Base-by-base conservation (phyloP, 371 early-diverging fungal species). In the Cokeromyces recurvatus region DNA sequence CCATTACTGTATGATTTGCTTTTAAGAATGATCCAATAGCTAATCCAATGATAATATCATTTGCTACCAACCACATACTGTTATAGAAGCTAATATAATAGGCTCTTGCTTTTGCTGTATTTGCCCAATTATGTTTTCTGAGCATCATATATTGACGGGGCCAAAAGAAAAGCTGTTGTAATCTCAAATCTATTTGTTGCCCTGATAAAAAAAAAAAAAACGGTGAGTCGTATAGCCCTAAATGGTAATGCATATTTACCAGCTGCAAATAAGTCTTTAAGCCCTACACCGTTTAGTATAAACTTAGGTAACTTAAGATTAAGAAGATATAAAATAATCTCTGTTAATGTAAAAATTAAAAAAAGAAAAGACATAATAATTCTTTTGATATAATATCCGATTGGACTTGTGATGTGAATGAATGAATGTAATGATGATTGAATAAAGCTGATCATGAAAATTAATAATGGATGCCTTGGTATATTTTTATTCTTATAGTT, bases 61-160 rank as follows among this genome's bases (percentile, higher is more conserved):
- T 90, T 0, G 89, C 89, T 8, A 91, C 84, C n/a, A 94, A 82
- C 94, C 96, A 97, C 67, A 92, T 85, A 44, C 89, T 89, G 65
- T 95, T 95, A 69, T 92, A 92, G 57, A 95, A 94, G 43, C 92
- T 90, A 8, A 90, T 90, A 48, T 92, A 90, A 48, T 86, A 86
- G 2, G 90, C 91, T 52, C 86, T 81, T 38, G 82, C 81, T 16
- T 78, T 68, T 2, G 86, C 76, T 0, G 79, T 84, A 34, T 87
- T 78, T 25, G 82, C 83, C 77, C 82, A 74, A 16, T 73, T 72
- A 35, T 77, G 66, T 42, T 69, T 59, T 47, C 79, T 62, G 48
- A 88, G 77, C 62, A 75, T 59, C 38, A 77, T 63, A 46, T 87
- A 91, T 50, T 89, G 89, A 60, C 77, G 62, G 17, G 91, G 92